These are phyloP conservation scores for Curvularia sp. DNA, from an alignment of 2,329 filamentous ascomycete species.

Conservation along the genomic window DNA sequence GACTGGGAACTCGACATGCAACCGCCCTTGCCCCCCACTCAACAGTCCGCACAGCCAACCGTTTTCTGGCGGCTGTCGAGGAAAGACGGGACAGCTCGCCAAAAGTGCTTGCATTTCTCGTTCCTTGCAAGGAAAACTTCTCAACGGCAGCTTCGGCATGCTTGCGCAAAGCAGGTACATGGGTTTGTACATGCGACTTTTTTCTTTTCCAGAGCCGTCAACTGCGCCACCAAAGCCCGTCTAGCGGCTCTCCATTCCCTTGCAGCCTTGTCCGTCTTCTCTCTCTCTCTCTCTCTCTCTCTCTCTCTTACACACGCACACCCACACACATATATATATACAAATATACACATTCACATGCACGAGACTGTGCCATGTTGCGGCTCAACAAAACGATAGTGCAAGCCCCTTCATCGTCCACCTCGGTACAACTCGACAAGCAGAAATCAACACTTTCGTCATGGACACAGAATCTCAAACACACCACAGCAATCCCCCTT, in stretches of 20 bases:
- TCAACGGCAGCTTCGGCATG: constrained; percentile 1
- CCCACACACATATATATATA: not conserved
- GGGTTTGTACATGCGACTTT: not conserved
- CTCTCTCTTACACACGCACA: not conserved
- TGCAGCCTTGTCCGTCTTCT: not conserved
- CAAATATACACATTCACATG: not conserved
- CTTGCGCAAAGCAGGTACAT: not conserved
- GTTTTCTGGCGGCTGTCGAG: constrained; percentile 22
- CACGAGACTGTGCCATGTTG: not conserved
- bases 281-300: no score
- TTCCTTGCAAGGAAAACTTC: not conserved
- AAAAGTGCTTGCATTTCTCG: constrained; percentile 6
- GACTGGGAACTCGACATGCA: constrained; percentile 21
- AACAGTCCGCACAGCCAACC: constrained; percentile 26
- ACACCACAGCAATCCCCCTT: not conserved
- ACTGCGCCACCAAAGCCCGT: not conserved
- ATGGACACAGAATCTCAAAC: not conserved
- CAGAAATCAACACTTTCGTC: not conserved
- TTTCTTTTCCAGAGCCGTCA: not conserved
- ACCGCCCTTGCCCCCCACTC: constrained; percentile 6
- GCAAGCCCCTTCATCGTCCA: not conserved
- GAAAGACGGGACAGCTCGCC: constrained; percentile 12
- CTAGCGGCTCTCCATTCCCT: not conserved
- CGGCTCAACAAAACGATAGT: constrained; percentile 1
- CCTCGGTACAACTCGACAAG: not conserved